A percentile compares a stretch with the other conserved stretches of the same genome.
Conservation (phyloP, 2,329 filamentous ascomycete genomes). For the Aureobasidium musti region DNA sequence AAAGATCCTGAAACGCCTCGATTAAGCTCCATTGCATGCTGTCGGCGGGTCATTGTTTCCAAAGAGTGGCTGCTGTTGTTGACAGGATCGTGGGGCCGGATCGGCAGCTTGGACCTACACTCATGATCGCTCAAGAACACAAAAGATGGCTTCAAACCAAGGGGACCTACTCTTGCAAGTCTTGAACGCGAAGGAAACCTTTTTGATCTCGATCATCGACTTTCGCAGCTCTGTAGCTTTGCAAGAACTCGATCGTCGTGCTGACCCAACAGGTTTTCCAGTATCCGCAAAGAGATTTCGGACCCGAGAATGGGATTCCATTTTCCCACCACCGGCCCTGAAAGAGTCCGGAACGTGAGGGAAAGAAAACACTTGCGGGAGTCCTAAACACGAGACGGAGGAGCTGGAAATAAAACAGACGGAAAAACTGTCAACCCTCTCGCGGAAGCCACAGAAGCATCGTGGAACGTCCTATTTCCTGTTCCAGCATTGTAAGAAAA, state of each 20-base stretch:
- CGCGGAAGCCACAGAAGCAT: constrained; percentile 19
- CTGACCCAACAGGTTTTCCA: no score
- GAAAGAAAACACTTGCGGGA: constrained; percentile 11
- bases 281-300: not conserved
- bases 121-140: not conserved
- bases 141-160: not conserved
- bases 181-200: not conserved
- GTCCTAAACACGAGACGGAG: constrained; percentile 7
- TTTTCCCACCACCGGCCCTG: not conserved
- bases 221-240: not conserved
- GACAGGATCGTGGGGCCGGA: constrained; percentile 29
- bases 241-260: not conserved
- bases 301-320: not conserved
- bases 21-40: constrained; percentile 25
- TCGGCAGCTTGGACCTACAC: constrained; percentile 21
- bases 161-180: not conserved
- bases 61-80: constrained; percentile 14
- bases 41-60: constrained; percentile 22
- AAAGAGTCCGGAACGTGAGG: not conserved
- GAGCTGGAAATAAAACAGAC: constrained; percentile 10
- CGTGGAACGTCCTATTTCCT: constrained; percentile 17
- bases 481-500: not conserved
- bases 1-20: constrained; percentile 27
- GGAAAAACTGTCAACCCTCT: constrained; percentile 2
- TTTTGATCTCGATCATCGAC: not conserved